Evolutionary conservation across 768 basidiomycete species (phyloP).

Genomic region (Lentinula edodes): DNA sequence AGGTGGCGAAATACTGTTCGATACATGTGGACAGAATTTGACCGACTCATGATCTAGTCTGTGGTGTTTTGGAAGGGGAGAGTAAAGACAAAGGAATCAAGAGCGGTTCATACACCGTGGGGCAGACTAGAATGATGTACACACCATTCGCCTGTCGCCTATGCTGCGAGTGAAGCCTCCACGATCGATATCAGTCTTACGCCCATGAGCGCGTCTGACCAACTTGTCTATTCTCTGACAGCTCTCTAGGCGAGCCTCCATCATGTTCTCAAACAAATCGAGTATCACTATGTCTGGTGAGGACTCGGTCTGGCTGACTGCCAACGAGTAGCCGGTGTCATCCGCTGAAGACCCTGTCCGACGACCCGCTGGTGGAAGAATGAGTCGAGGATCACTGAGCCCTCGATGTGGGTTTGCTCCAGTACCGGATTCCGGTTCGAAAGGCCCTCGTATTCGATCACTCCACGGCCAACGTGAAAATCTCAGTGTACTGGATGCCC

Average conservation of each 20-base stretch:
- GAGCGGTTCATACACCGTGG: background rate
- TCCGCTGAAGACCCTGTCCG: background rate
- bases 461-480: background rate
- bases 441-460: background rate
- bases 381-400: constrained; percentile 20
- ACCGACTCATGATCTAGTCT: background rate
- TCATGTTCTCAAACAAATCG: constrained; percentile 65
- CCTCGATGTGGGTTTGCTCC: background rate
- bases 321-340: constrained; percentile 17
- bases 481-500: background rate
- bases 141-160: background rate
- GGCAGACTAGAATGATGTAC: background rate
- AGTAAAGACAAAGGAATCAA: background rate
- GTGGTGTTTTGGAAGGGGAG: background rate
- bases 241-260: constrained; percentile 72
- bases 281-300: constrained; percentile 44
- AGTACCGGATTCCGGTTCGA: background rate
- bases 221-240: constrained; percentile 62
- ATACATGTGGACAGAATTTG: background rate
- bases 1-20: background rate
- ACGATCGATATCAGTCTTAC: constrained; percentile 14
- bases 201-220: constrained; percentile 39
- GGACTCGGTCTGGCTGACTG: constrained; percentile 10
- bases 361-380: background rate
- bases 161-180: background rate